Evolutionary conservation across 768 basidiomycete genomes (phyloP), one percentile per base, ranked within the genome.

Genomic region (Tylopilus balloui): DNA sequence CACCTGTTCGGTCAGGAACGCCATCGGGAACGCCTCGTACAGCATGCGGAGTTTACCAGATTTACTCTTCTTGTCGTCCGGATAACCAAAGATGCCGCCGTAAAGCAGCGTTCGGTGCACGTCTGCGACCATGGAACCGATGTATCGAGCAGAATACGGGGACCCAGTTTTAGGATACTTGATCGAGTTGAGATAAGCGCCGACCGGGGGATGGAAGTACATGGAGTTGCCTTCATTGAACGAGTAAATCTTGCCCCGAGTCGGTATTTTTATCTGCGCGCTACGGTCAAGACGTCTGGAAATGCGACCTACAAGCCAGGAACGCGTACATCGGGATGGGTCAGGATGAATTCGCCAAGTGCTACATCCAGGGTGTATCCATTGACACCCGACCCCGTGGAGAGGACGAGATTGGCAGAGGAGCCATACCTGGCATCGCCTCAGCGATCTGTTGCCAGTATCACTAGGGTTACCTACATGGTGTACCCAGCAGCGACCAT

Each of bases 401-500:
- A 88, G 31, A 99, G 80, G 45, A 98, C 94, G 49, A 99, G 75
- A 68, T 99, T 99, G 57, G 92, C 91, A 23, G 94, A 97, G 15
- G 94, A 96, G 47, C 96, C 96, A 68, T 88, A 87, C 84, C 83
- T 83, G 31, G 17, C 19, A 25, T 32, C 15, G 34, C 14, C 19
- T 64, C 55, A 66, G 48, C 11, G 13, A 54, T 36, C 20, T 14
- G 34, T 21, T 21, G 27, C 11, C 10, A 40, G 27, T 4, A 45
- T 36, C 35, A 42, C 47, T 15, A 27, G 20, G 35, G 17, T n/a
- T 7, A 69, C 84, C 64, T 65, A 91, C 93, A 95, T 96, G 53
- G 91, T 95, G 71, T 97, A 97, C 21, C 94, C 94, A 47, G 93
- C 93, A 45, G 93, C 95, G 42, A 97, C 95, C 94, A 98, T 96